Evolutionary conservation across 352 stramenopile genomes (phyloP).

Genomic region (Pelagophyceae sp.): DNA sequence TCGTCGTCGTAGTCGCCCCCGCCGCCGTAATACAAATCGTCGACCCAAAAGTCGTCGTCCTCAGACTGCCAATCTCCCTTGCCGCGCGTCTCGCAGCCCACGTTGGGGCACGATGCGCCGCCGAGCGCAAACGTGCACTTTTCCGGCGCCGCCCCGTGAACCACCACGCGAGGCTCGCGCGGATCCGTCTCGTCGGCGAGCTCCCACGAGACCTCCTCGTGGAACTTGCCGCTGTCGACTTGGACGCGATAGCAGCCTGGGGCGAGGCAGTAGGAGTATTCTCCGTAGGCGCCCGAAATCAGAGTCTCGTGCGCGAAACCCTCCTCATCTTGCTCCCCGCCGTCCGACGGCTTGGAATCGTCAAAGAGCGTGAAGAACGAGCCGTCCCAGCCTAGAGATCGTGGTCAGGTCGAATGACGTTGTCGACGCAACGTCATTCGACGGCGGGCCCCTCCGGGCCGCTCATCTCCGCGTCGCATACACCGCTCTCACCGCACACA

Average conservation of each 20-base stretch:
- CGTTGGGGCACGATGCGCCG: background rate
- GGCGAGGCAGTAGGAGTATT: slow-evolving; percentile 1
- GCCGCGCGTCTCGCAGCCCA: background rate
- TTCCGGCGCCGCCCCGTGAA: slow-evolving; percentile 2
- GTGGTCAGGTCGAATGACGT: no score
- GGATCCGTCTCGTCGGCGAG: background rate
- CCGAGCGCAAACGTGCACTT: background rate
- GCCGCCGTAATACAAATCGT: background rate
- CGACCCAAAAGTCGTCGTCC: background rate
- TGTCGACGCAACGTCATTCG: no score
- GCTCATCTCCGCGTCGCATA: no score
- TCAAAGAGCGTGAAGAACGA: background rate
- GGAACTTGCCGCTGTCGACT: background rate
- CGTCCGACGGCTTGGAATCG: background rate
- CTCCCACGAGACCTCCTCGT: slow-evolving; percentile 5
- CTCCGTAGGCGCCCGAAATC: background rate
- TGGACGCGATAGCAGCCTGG: background rate
- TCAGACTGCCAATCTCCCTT: background rate
- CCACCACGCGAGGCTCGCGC: background rate
- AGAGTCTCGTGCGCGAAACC: background rate
- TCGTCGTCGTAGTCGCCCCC: background rate
- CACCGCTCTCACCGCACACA: no score
- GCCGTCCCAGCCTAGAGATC: slow-evolving; percentile 17
- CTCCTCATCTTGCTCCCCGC: background rate
- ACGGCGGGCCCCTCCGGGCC: no score